These are phyloP conservation scores for Chimonanthus salicifolius DNA, from an alignment of 164 flowering plant genomes.

Conservation along the genomic window DNA sequence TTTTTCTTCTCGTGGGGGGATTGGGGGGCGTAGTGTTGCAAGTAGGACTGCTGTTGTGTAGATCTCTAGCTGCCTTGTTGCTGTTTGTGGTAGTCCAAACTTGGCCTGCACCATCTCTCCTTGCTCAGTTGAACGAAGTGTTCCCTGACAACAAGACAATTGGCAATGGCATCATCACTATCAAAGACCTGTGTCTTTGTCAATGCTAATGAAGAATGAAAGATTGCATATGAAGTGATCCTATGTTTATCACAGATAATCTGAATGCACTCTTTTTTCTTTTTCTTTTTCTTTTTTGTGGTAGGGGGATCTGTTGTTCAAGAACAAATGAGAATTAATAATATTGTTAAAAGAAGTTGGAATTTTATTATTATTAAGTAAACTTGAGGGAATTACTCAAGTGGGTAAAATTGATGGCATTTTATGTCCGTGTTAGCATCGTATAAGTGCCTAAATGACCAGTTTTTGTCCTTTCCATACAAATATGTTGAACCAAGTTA, in stretches of 20 bases:
- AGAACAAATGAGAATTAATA: too few species aligned
- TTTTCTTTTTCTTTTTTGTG: too few species aligned
- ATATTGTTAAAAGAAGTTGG: too few species aligned
- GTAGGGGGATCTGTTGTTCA: too few species aligned
- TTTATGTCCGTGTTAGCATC: too few species aligned
- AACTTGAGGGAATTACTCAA: too few species aligned
- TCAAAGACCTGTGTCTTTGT: neutral
- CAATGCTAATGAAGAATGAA: neutral
- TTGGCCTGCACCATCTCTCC: conserved; percentile 99
- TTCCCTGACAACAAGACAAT: conserved; percentile 53
- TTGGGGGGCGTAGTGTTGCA: conserved; percentile 80
- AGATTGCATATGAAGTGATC: too few species aligned
- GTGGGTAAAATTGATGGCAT: too few species aligned
- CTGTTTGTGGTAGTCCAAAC: conserved; percentile 81
- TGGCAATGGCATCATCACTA: neutral
- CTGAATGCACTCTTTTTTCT: too few species aligned
- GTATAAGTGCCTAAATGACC: too few species aligned
- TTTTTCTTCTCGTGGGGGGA: conserved; percentile 78
- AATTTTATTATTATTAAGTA: too few species aligned
- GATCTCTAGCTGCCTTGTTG: conserved; percentile 81
- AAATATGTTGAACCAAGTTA: neutral
- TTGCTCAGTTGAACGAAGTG: conserved; percentile 91
- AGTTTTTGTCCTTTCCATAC: neutral
- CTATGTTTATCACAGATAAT: too few species aligned
- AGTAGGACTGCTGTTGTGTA: conserved; percentile 98